Evolutionary conservation across 2,329 filamentous ascomycete genomes (phyloP).

Genomic region (Trichoderma sp.): DNA sequence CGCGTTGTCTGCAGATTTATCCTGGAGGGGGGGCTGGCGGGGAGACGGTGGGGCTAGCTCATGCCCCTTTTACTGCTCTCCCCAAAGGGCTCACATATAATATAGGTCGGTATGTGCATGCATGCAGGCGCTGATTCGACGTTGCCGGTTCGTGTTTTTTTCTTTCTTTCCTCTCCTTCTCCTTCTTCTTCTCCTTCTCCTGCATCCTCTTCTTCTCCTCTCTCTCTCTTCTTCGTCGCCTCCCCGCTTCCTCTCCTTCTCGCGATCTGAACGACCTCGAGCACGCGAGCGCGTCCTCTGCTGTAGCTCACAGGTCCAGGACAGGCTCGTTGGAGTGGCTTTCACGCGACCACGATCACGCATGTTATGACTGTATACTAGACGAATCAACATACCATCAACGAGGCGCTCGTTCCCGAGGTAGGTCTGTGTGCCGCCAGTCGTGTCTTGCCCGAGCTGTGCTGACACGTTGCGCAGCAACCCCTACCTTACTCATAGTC

Average conservation of each 20-base stretch:
- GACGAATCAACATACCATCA: background rate
- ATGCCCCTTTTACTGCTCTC: conserved; percentile 26
- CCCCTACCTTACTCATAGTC: background rate
- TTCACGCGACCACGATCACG: conserved; percentile 18
- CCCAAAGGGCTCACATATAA: conserved; percentile 8
- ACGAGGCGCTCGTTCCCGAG: background rate
- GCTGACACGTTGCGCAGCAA: background rate
- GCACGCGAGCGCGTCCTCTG: no score
- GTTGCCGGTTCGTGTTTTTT: background rate
- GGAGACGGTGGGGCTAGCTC: conserved; percentile 25
- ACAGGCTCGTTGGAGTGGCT: background rate
- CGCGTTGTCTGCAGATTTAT: conserved; percentile 9
- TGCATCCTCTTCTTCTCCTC: no score
- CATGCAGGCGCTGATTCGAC: background rate
- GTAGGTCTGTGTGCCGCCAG: conserved; percentile 3
- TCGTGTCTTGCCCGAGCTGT: background rate
- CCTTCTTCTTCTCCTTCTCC: no score
- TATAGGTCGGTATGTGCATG: background rate
- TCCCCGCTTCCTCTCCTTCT: background rate
- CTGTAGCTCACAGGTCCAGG: background rate
- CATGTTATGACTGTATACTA: conserved; percentile 19
- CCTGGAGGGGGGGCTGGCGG: conserved; percentile 18
- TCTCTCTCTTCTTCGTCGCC: background rate
- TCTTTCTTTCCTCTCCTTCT: background rate
- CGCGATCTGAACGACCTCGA: background rate